phyloP scores from a whole-genome alignment of 177 flowering plant species.

The Vitis hybrid region DNA sequence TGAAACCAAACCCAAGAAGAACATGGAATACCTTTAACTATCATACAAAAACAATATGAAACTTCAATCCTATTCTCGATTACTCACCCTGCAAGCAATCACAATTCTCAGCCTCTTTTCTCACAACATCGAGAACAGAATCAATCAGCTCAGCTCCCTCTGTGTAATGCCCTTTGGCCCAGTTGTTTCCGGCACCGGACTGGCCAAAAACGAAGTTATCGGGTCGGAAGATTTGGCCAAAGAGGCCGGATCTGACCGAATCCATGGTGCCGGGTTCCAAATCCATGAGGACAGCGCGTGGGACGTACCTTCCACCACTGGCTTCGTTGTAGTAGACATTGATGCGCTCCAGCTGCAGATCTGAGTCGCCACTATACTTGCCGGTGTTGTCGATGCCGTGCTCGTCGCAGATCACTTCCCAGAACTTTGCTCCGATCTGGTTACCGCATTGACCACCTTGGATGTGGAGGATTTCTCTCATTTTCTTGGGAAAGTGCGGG shows the following conservation, averaged over 20 bases:
- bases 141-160: conserved; percentile 19
- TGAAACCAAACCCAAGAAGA: too few relatives aligned
- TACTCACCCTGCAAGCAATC: conserved; percentile 18
- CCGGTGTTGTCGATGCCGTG: conserved; percentile 22
- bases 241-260: conserved; percentile 17
- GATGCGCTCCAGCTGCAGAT: conserved; percentile 20
- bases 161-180: conserved; percentile 20
- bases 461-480: conserved; percentile 24
- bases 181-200: conserved; percentile 15
- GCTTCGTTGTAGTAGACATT: conserved; percentile 23
- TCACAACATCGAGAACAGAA: conserved; percentile 15
- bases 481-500: conserved; percentile 9
- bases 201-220: conserved; percentile 23
- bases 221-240: conserved; percentile 15
- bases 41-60: background rate
- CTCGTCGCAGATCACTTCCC: conserved; percentile 22
- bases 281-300: conserved; percentile 21
- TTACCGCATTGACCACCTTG: conserved; percentile 24
- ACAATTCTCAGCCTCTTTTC: conserved; percentile 19
- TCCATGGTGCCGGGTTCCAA: conserved; percentile 24
- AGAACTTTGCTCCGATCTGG: conserved; percentile 23
- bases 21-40: too few relatives aligned
- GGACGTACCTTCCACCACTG: conserved; percentile 18
- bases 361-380: conserved; percentile 16
- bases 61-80: background rate